phyloP scores from a whole-genome alignment of 768 basidiomycete genomes.

The Leccinum pellstonianum region DNA sequence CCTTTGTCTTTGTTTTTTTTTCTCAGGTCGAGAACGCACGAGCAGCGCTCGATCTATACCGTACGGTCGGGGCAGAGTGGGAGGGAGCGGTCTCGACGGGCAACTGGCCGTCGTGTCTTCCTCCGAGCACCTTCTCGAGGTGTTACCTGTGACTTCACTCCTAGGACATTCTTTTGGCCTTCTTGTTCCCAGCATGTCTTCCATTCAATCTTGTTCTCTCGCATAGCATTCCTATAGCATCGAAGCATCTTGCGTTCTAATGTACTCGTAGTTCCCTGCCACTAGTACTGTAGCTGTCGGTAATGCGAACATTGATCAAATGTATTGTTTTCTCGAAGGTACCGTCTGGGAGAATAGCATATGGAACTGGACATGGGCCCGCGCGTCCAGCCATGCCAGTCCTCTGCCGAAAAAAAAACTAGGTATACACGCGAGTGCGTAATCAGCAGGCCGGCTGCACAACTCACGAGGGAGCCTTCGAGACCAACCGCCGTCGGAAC shows the following conservation, averaged over 20 bases:
- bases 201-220: slow-evolving; percentile 3
- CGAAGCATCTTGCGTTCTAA: slow-evolving; percentile 22
- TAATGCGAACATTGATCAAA: slow-evolving; percentile 20
- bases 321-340: neutral
- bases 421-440: neutral
- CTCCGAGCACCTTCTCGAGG: slow-evolving; percentile 77
- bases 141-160: slow-evolving; percentile 55
- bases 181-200: slow-evolving; percentile 13
- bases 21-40: slow-evolving; percentile 76
- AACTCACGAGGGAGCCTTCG: neutral
- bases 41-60: slow-evolving; percentile 50
- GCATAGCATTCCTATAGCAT: slow-evolving; percentile 9
- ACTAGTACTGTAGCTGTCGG: slow-evolving; percentile 9
- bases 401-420: neutral
- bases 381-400: neutral
- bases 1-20: no score
- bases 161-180: slow-evolving; percentile 7
- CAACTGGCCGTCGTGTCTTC: slow-evolving; percentile 75
- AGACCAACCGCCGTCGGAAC: slow-evolving; percentile 16
- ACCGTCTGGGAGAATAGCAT: neutral
- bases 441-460: neutral
- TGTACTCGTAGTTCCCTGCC: slow-evolving; percentile 19
- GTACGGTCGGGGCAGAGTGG: slow-evolving; percentile 63
- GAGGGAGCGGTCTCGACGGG: slow-evolving; percentile 56
- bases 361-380: neutral